Evolutionary conservation across 2,329 filamentous ascomycete genomes (phyloP).

Genomic region (Arthrobotrys entomopaga): DNA sequence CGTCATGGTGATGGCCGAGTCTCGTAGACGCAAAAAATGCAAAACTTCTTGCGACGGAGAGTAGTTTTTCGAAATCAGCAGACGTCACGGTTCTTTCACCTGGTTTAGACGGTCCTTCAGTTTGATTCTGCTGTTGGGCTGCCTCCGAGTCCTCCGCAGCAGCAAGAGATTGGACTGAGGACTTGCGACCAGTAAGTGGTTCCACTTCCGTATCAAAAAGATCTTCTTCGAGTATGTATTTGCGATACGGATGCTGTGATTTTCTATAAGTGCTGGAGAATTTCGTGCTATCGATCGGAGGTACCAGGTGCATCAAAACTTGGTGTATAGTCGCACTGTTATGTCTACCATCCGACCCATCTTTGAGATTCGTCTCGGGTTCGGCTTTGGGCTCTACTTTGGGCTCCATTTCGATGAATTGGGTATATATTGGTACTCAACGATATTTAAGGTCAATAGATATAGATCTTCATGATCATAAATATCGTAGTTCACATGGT

Average conservation of each 20-base stretch:
- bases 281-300: not conserved
- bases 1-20: not conserved
- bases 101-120: not conserved
- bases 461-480: no score
- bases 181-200: not conserved
- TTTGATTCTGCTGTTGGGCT: not conserved
- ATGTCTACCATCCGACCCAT: not conserved
- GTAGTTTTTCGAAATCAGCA: constrained; percentile 3
- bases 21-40: constrained; percentile 9
- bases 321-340: not conserved
- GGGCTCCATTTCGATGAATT: not conserved
- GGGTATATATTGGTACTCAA: no score
- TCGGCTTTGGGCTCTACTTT: not conserved
- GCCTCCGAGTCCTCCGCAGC: not conserved
- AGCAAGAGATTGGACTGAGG: not conserved
- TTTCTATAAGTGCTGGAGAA: not conserved
- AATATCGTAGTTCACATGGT: no score
- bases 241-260: not conserved
- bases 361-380: not conserved
- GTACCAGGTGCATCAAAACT: not conserved
- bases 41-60: not conserved
- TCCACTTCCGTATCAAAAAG: not conserved
- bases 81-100: constrained; percentile 2
- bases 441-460: no score
- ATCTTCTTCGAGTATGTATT: constrained; percentile 6